phyloP scores from a whole-genome alignment of 2,329 filamentous ascomycete genomes.

The Colletotrichum melonis region DNA sequence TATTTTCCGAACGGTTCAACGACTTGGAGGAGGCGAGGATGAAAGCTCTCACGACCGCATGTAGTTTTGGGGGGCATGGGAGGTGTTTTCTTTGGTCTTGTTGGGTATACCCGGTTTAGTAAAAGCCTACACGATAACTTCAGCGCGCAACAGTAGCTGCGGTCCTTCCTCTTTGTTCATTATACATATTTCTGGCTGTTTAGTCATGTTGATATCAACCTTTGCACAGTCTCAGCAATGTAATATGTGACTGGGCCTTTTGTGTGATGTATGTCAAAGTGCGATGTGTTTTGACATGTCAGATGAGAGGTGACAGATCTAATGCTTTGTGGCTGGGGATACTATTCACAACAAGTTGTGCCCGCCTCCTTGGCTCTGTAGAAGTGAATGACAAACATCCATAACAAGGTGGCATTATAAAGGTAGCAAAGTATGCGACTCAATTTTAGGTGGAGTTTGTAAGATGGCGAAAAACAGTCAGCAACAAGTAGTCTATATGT shows the following conservation, averaged over 20 bases:
- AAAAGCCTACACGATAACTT: conserved; percentile 33
- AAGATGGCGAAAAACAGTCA: background rate
- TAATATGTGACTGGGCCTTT: background rate
- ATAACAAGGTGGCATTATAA: background rate
- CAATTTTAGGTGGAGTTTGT: conserved; percentile 11
- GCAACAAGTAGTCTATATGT: background rate
- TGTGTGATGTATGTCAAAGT: background rate
- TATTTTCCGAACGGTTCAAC: conserved; percentile 76
- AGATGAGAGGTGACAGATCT: background rate
- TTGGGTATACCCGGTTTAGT: conserved; percentile 33
- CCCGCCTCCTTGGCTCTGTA: background rate
- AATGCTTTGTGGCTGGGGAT: background rate
- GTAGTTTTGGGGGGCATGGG: conserved; percentile 4
- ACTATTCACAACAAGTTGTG: background rate
- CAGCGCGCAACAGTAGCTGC: background rate
- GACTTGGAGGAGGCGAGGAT: conserved; percentile 67
- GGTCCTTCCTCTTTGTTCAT: conserved; percentile 23
- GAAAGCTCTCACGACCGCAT: conserved; percentile 37
- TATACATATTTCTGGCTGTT: background rate
- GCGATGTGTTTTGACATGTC: background rate
- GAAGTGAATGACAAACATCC: background rate
- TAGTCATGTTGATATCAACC: background rate
- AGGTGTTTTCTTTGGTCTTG: background rate
- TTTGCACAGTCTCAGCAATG: background rate
- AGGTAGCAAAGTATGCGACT: background rate